A percentile compares a stretch with the other conserved stretches of the same genome.
Conservation (phyloP, 169 alveolate species). For the Cryptosporidium meleagridis region DNA sequence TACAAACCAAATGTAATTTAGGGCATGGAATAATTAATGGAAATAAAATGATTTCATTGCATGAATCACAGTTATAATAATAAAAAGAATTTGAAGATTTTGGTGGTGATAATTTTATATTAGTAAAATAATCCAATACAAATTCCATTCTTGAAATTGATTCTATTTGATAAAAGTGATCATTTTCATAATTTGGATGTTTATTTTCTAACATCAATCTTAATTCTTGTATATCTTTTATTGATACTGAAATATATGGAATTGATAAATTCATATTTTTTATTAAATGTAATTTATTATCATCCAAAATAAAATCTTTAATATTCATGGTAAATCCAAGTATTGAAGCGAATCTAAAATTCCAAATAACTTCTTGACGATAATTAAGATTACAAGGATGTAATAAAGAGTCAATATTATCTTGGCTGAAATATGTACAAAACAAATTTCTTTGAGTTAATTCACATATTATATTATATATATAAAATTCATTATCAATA, state of each 20-base stretch:
- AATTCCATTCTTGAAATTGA: slow-evolving; percentile 24
- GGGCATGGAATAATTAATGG: slow-evolving; percentile 65
- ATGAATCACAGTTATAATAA: slow-evolving; percentile 47
- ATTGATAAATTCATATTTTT: slow-evolving; percentile 19
- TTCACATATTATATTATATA: slow-evolving; percentile 36
- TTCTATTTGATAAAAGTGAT: slow-evolving; percentile 8
- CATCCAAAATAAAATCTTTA: slow-evolving; percentile 43
- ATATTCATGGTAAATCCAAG: slow-evolving; percentile 64
- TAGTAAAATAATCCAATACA: slow-evolving; percentile 19
- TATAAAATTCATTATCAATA: slow-evolving; percentile 38
- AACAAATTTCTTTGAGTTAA: slow-evolving; percentile 60
- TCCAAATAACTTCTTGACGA: slow-evolving; percentile 69
- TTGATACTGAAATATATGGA: slow-evolving; percentile 22
- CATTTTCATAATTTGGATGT: slow-evolving; percentile 45
- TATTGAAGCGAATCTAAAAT: slow-evolving; percentile 58
- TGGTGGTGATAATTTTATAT: background rate
- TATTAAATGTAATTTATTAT: slow-evolving; percentile 21
- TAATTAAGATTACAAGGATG: slow-evolving; percentile 48
- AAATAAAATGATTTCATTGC: slow-evolving; percentile 5
- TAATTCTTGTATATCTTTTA: slow-evolving; percentile 9
- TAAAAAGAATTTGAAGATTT: background rate
- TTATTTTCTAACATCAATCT: slow-evolving; percentile 26
- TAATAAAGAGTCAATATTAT: slow-evolving; percentile 60
- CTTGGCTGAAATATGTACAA: slow-evolving; percentile 46
- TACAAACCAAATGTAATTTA: slow-evolving; percentile 39